Evolutionary conservation across 805 yeast species (phyloP), one percentile per base, ranked within the genome.

Genomic region (Saturnispora gosingensis): DNA sequence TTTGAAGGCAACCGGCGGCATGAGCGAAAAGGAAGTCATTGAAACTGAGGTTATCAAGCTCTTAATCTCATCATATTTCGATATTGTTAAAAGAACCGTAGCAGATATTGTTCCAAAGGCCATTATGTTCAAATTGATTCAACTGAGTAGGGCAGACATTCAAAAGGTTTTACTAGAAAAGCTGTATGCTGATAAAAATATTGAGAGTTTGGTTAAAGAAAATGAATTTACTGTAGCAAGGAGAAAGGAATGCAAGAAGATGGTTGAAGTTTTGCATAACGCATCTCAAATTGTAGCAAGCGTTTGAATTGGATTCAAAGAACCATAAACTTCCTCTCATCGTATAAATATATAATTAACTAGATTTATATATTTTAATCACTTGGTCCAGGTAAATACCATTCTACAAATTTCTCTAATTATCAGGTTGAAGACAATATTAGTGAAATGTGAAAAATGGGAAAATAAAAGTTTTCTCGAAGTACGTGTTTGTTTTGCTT

Each of bases 11-110:
- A 81, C 91, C 20, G 97, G 97, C 47, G 77, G 82, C 40, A 77
- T 93, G 86, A 82, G 95, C 16, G 99, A 93, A 67, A 83, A 97
- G 59, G 99, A 93, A 72, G 81, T 91, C 24, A 84, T 87, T 80
- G 99, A 93, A 69, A 91, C 98, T 2, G 99, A 93, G 65, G 97
- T 93, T 38, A 93, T 93, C 65, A 93, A 93, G 72, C 76, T 93
- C 54, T 77, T 93, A 65, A 91, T 93, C 58, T 79, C 83, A 48
- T 88, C 97, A 27, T 93, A 93, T 70, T 93, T 85, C 72, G 81
- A 81, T 63, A 93, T 93, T 66, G 97, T 93, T 46, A 88, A 90
- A 72, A 81, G 96, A 66, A 88, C 97, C 1, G 84, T 93, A 60
- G 85, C 95, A 20, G 99, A 93, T 66, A 73, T 90, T 62, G 84